Base-by-base conservation (phyloP, 2,329 filamentous ascomycete species). In the Polytolypa hystricis region DNA sequence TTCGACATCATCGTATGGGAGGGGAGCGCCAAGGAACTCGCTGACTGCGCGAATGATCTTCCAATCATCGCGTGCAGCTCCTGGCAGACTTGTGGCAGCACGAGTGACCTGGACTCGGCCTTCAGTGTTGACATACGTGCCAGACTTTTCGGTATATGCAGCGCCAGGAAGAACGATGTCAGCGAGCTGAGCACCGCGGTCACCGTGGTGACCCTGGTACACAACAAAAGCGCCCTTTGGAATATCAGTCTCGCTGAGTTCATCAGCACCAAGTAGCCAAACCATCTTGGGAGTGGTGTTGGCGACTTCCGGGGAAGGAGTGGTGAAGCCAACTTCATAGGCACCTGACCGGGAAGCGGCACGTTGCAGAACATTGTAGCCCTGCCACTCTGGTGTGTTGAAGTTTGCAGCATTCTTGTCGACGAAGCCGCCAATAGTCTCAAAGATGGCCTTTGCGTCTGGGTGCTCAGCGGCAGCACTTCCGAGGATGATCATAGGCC, bases 121-220 rank as follows among this genome's bases (percentile, higher is more conserved):
- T 64, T 98, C 91, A 0, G 91, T 96, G 75, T 96, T 98, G 65
- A 98, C 77, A 56, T 93, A 98, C 30, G 91, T 98, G 42, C 79
- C 87, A 16, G 81, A 77, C 71, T 96, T 98, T 69, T 98, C 91
- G 16, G 89, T 96, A 68, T 95, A 98, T 9, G 91, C 86, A 34
- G 86, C 86, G 48, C 86, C 89, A 18, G 91, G 91, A 14, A 98
- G 82, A 48, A 98, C 75, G 40, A 98, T 77, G 54, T 98, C 89
- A 33, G 91, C 91, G 43, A 95, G 76, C 64, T 93, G 81, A 38
- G 91, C 91, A 46, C 89, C 91, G 36, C 76, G 76, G 66, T 98
- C 91, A 64, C 91, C 91, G 62, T 98, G 91, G 63, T 98, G 91
- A 47, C 91, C 91, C 65, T 98, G 91, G 70, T 98, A 98, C 53